Conservation (phyloP, 169 alveolate genomes). For the Blepharisma undulans region DNA sequence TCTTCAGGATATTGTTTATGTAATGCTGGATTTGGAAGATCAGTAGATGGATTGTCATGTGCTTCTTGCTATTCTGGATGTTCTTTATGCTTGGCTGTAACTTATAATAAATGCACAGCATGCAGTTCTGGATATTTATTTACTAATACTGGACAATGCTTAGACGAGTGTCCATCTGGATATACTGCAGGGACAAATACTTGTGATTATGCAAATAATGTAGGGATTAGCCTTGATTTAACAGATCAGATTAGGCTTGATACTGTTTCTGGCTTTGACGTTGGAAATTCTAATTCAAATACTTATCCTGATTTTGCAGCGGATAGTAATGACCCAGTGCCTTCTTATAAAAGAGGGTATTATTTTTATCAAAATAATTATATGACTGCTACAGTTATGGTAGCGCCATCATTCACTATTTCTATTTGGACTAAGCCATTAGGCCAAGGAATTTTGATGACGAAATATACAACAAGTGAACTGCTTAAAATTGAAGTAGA, state of each 20-base stretch:
- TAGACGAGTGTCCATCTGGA: slow-evolving; percentile 16
- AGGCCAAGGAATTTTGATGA: background rate
- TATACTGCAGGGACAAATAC: slow-evolving; percentile 2
- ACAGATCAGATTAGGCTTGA: background rate
- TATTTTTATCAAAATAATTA: too few relatives aligned
- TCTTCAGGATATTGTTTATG: background rate
- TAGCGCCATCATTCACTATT: background rate
- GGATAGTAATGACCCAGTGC: background rate
- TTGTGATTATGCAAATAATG: background rate
- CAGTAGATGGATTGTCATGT: background rate
- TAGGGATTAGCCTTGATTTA: background rate
- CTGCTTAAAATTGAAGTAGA: background rate
- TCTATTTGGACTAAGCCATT: background rate
- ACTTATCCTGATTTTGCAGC: background rate
- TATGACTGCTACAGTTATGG: background rate
- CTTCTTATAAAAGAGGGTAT: background rate
- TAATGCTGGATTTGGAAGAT: background rate
- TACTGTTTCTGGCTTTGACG: background rate
- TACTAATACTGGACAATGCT: background rate
- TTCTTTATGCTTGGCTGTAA: background rate
- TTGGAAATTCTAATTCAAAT: background rate
- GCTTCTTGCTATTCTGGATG: background rate
- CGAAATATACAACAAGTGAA: background rate
- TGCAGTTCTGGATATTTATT: background rate
- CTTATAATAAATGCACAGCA: background rate